Conservation (phyloP, 305 asterid genomes). For the Ilex paraguariensis region DNA sequence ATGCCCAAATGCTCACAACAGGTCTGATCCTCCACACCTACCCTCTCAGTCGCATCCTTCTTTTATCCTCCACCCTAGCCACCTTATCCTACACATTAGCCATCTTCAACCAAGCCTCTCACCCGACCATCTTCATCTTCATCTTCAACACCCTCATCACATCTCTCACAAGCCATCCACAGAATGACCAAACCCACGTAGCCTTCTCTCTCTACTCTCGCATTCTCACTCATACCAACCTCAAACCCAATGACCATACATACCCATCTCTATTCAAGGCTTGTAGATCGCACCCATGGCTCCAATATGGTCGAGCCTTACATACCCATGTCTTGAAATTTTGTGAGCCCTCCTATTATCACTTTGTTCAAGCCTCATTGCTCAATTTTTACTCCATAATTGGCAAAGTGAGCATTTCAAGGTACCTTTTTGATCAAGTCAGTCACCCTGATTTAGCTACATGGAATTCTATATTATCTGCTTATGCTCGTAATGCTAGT, state of each 20-base stretch:
- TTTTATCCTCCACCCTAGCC: conserved; percentile 37
- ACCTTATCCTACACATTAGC: conserved; percentile 43
- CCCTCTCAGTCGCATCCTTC: conserved; percentile 60
- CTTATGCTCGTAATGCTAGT: conserved; percentile 40
- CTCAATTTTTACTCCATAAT: conserved; percentile 55
- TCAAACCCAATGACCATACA: conserved; percentile 53
- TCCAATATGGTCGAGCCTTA: conserved; percentile 46
- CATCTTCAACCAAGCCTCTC: conserved; percentile 36
- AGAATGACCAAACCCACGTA: conserved; percentile 23
- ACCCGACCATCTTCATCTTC: conserved; percentile 57
- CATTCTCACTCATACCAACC: conserved; percentile 19
- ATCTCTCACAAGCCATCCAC: conserved; percentile 15
- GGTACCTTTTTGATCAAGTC: conserved; percentile 47
- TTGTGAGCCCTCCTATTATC: conserved; percentile 40
- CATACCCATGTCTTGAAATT: conserved; percentile 58
- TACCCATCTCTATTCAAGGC: conserved; percentile 73
- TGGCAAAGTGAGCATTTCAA: conserved; percentile 39
- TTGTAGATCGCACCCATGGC: conserved; percentile 35
- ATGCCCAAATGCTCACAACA: conserved; percentile 52
- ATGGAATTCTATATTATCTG: conserved; percentile 62
- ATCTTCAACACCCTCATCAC: conserved; percentile 66
- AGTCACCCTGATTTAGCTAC: conserved; percentile 58
- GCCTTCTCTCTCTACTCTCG: conserved; percentile 40
- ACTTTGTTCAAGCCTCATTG: conserved; percentile 59
- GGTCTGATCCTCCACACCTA: conserved; percentile 60